Percentiles rank a stretch among this genome's conserved stretches.
Conservation (phyloP, 2,329 filamentous ascomycete species). For the Penicillium palitans region DNA sequence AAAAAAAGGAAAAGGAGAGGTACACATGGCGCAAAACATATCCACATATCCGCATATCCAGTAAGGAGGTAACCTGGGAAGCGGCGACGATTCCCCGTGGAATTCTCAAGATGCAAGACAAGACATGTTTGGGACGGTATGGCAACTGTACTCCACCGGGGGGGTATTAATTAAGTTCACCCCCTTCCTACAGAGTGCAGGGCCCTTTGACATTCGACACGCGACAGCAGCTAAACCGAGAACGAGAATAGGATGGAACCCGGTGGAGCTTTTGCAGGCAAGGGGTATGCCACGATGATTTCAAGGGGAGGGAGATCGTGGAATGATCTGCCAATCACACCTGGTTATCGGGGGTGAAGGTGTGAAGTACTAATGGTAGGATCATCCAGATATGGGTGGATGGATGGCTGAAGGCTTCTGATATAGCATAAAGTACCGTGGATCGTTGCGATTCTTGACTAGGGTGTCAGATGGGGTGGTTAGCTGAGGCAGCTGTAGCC, state of each 20-base stretch:
- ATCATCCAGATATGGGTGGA: not conserved
- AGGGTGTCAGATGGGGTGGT: not conserved
- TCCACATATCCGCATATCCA: not conserved
- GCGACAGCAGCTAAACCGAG: not conserved
- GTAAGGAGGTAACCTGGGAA: not conserved
- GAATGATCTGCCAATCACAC: conserved; percentile 24
- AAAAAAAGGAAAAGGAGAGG: not conserved
- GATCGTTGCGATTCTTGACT: not conserved
- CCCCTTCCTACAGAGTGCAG: not conserved
- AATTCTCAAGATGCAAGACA: conserved; percentile 6
- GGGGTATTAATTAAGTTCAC: not conserved
- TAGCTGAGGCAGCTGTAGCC: not conserved
- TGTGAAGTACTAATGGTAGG: not conserved
- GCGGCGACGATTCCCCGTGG: conserved; percentile 2
- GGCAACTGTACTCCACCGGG: not conserved
- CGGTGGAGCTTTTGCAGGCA: not conserved
- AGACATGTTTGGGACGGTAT: conserved; percentile 2
- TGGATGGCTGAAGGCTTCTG: not conserved
- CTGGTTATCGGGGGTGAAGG: not conserved
- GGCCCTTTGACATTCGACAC: conserved; percentile 1
- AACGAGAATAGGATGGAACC: not conserved
- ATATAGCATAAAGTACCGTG: not conserved
- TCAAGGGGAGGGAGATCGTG: conserved; percentile 13
- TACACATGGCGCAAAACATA: conserved; percentile 6
- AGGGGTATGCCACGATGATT: conserved; percentile 11